Conservation (phyloP, 768 basidiomycete species). For the Agrocybe praecox region DNA sequence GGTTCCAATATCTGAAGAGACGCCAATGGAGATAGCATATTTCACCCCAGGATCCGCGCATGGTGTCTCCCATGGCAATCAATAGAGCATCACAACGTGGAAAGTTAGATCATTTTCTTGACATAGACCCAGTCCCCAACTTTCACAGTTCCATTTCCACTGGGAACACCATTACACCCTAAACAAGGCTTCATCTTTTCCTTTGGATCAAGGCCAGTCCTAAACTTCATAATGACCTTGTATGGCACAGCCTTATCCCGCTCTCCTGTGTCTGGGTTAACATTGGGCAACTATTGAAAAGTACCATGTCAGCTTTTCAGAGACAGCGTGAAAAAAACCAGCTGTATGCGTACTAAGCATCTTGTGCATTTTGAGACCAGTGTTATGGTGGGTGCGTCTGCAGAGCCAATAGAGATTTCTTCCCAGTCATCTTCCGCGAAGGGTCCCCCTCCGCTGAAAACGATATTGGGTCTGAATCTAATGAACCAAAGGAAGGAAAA, state of each 20-base stretch:
- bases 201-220: slow-evolving; percentile 56
- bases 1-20: no score
- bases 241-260: slow-evolving; percentile 75
- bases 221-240: slow-evolving; percentile 76
- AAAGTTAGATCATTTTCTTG: slow-evolving; percentile 33
- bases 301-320: background rate
- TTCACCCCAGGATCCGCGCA: no score
- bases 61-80: no score
- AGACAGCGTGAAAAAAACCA: background rate
- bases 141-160: slow-evolving; percentile 48
- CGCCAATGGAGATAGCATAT: no score
- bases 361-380: slow-evolving; percentile 72
- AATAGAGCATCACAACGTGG: background rate
- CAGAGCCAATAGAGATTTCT: slow-evolving; percentile 55
- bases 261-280: slow-evolving; percentile 63
- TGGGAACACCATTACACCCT: slow-evolving; percentile 65
- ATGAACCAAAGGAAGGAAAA: background rate
- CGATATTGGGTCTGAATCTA: slow-evolving; percentile 81
- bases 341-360: slow-evolving; percentile 58
- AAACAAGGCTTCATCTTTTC: slow-evolving; percentile 59
- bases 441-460: slow-evolving; percentile 65
- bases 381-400: slow-evolving; percentile 42
- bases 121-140: slow-evolving; percentile 67
- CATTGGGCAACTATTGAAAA: slow-evolving; percentile 64
- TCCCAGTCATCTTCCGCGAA: slow-evolving; percentile 76